Conservation (phyloP, 208 protist species). For the Crithidia fasciculata region DNA sequence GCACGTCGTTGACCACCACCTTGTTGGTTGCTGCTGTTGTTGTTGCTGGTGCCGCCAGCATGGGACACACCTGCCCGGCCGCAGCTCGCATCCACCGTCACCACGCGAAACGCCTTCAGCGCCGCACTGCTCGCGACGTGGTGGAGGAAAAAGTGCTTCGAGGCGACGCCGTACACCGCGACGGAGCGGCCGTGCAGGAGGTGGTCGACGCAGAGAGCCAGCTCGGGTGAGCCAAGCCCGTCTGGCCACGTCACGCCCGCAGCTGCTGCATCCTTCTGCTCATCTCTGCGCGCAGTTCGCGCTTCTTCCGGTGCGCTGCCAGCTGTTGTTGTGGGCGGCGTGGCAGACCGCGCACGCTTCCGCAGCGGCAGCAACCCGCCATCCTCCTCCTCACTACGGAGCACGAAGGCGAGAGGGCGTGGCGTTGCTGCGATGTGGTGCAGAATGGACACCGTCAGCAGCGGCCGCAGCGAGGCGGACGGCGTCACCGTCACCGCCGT, state of each 20-base stretch:
- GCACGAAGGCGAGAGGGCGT: conserved; percentile 3
- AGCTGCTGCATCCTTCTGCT: neutral
- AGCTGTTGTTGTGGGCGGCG: too few relatives aligned
- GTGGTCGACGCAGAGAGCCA: conserved; percentile 72
- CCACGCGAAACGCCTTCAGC: conserved; percentile 40
- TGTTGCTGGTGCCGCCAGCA: neutral
- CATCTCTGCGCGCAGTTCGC: neutral
- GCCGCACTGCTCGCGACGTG: conserved; percentile 67
- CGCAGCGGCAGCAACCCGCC: too few relatives aligned
- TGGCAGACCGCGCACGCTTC: too few relatives aligned
- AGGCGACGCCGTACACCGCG: conserved; percentile 77
- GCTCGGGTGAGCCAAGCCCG: conserved; percentile 58
- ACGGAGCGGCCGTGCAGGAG: conserved; percentile 77
- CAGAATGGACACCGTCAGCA: conserved; percentile 66
- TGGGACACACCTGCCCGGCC: neutral
- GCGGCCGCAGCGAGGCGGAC: conserved; percentile 34
- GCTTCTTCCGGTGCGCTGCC: neutral
- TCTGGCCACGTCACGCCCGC: conserved; percentile 50
- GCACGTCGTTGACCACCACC: neutral
- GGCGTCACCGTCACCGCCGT: conserved; percentile 32
- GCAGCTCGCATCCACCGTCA: conserved; percentile 54
- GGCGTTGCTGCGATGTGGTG: conserved; percentile 60
- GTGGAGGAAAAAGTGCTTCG: conserved; percentile 82
- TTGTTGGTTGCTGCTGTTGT: conserved; percentile 7
- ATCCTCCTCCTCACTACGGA: too few relatives aligned